Evolutionary conservation across 2,329 filamentous ascomycete genomes (phyloP).

Genomic region (Thelonectria rubi): DNA sequence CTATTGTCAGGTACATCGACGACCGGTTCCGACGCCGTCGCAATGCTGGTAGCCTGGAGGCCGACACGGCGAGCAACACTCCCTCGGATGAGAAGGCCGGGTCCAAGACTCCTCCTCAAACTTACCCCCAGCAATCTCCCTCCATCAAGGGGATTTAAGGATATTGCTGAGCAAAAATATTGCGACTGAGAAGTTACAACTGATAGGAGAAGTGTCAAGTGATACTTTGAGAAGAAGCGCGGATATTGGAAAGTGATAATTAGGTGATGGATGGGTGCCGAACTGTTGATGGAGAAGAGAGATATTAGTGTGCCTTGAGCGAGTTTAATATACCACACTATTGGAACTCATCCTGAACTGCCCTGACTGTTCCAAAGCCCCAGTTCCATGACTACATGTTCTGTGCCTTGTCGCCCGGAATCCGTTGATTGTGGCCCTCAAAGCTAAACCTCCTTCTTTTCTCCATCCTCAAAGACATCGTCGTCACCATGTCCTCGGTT

Average conservation of each 20-base stretch:
- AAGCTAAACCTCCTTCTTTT: conserved; percentile 1
- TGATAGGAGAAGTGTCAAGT: not conserved
- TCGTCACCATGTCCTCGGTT: not conserved
- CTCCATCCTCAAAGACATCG: not conserved
- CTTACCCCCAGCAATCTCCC: conserved; percentile 3
- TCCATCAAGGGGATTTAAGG: not conserved
- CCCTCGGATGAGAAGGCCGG: conserved; percentile 22
- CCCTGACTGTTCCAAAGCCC: too few relatives aligned
- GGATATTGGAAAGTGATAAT: not conserved
- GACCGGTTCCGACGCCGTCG: conserved; percentile 44
- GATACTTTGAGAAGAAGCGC: not conserved
- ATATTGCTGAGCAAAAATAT: not conserved
- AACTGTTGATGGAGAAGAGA: not conserved
- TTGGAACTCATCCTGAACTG: too few relatives aligned
- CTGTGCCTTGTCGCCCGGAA: not conserved
- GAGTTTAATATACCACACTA: not conserved
- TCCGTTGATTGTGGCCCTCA: not conserved
- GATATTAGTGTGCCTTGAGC: not conserved
- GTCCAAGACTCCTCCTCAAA: conserved; percentile 3
- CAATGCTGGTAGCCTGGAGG: conserved; percentile 20
- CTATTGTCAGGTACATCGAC: conserved; percentile 54
- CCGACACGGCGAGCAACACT: conserved; percentile 16
- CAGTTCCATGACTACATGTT: not conserved
- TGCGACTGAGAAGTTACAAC: too few relatives aligned
- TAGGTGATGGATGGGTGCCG: not conserved